Evolutionary conservation across 2,329 filamentous ascomycete species (phyloP), one percentile per base, ranked within the genome.

Genomic region (Fusarium citri): DNA sequence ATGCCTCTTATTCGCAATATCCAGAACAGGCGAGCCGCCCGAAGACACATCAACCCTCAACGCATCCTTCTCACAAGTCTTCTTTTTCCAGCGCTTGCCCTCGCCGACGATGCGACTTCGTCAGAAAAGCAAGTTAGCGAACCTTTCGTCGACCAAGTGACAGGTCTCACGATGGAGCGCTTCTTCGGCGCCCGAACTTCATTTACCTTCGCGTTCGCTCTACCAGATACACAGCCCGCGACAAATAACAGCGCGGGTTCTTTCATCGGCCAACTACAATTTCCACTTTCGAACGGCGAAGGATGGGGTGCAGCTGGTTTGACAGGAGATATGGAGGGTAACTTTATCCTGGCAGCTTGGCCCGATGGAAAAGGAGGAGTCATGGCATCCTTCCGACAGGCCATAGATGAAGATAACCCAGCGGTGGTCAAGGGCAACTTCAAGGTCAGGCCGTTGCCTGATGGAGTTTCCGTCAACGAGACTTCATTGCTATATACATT

Each of bases 101-200:
- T 63, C 3, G 58, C 60, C 3, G 60, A 63, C 3, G 58, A 63
- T 11, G 47, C 60, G 4, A 63, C 60, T 1, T 63, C 60, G 0
- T 63, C 60, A 25, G 18, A 10, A 2, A 16, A 28, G 0, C 60
- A 63, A 34, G 14, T 56, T 2, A 63, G 42, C 2, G 48, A 55
- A 0, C 26, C 60, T 0, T 63, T 63, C 4, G 58, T 63, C 4
- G 60, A 63, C 2, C 58, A 63, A 37, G 48, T 63, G 10, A 63
- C 60, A 5, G 60, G 60, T 4, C 60, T 63, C n/a, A 63, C 58
- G 8, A 63, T 63, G 60, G 60, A 63, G 16, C 60, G 60, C 5
- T 63, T 63, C n/a, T 8, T 63, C 3, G 60, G 34, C 1, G 1
- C 3, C 8, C 28, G 28, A 10, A 63, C 60, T 0, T 63, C 58